A percentile compares a stretch with the other conserved stretches of the same genome.
Conservation (phyloP, 2,329 filamentous ascomycete genomes). For the Lecanicillium sp. region DNA sequence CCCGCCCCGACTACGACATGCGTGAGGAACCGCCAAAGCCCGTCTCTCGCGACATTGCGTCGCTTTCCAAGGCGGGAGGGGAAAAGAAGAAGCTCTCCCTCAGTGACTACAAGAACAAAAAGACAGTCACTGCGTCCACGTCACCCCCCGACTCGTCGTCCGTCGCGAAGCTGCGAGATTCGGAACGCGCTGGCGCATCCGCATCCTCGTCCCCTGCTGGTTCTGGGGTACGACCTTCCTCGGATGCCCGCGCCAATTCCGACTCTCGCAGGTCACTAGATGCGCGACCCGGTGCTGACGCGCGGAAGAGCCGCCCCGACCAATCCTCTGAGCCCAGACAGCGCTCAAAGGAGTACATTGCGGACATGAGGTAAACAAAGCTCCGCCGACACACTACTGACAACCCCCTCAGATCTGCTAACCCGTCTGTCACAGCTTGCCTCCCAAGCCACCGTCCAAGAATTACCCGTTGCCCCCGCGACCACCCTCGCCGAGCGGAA, state of each 20-base stretch:
- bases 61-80: slow-evolving; percentile 34
- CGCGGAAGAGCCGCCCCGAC: slow-evolving; percentile 19
- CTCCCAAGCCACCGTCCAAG: slow-evolving; percentile 30
- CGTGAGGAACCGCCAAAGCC: slow-evolving; percentile 43
- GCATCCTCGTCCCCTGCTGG: slow-evolving; percentile 11
- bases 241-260: slow-evolving; percentile 10
- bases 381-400: background rate
- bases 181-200: slow-evolving; percentile 24
- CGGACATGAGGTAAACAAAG: slow-evolving; percentile 26
- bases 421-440: slow-evolving; percentile 24
- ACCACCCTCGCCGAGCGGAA: slow-evolving; percentile 38
- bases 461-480: slow-evolving; percentile 28
- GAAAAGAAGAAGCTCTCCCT: slow-evolving; percentile 53
- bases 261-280: slow-evolving; percentile 6
- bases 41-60: slow-evolving; percentile 28
- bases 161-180: slow-evolving; percentile 27
- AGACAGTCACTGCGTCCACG: slow-evolving; percentile 29
- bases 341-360: slow-evolving; percentile 23
- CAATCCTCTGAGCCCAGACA: slow-evolving; percentile 25
- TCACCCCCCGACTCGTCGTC: slow-evolving; percentile 32
- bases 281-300: slow-evolving; percentile 16
- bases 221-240: background rate
- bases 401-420: background rate
- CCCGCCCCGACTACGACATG: slow-evolving; percentile 52
- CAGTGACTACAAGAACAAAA: slow-evolving; percentile 55